Evolutionary conservation across 345 rosid genomes (phyloP), one percentile per base, ranked within the genome.

Genomic region (Boechera divaricarpa): DNA sequence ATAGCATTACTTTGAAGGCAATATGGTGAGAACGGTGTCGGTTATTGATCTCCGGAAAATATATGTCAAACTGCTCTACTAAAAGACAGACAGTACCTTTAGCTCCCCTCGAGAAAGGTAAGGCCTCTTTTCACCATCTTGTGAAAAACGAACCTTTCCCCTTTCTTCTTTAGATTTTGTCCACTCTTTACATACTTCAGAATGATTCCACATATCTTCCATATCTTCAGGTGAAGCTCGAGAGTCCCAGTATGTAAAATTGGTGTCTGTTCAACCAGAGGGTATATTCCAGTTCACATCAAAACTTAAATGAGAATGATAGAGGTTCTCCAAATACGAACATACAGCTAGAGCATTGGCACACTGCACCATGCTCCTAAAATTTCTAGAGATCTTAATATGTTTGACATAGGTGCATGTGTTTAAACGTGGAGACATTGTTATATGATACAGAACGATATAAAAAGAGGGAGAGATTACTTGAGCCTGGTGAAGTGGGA

Each of bases 101-200:
- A 90, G 68, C 79, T 92, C 98, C 41, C 78, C 80, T 60, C 78
- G 86, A 72, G 98, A 90, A 80, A 94, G 86, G 86, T 86, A 94
- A 8, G 88, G 87, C 61, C 83, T 88, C 77, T 81, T 85, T 66
- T 82, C 85, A 52, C 70, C 61, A 70, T 90, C 95, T 75, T 70
- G 83, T 53, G 98, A 85, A 84, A 94, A 89, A 48, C 88, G 93
- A 77, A 94, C 97, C 67, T 85, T 82, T 63, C 96, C 98, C 42
- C 70, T 65, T 72, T 61, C 87, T 81, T 90, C 92, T 82, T 86
- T 83, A 33, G 95, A 89, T 77, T 84, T 89, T 35, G 79, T 80
- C 98, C 98, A 94, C 69, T 92, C 98, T 78, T 84, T 89, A 74
- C 74, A 54, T 63, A 94, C 86, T 26, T 83, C 92, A 54, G 85